These are phyloP conservation scores for Ophiostoma sp. DNA, from an alignment of 2,329 filamentous ascomycete species.

Conservation along the genomic window DNA sequence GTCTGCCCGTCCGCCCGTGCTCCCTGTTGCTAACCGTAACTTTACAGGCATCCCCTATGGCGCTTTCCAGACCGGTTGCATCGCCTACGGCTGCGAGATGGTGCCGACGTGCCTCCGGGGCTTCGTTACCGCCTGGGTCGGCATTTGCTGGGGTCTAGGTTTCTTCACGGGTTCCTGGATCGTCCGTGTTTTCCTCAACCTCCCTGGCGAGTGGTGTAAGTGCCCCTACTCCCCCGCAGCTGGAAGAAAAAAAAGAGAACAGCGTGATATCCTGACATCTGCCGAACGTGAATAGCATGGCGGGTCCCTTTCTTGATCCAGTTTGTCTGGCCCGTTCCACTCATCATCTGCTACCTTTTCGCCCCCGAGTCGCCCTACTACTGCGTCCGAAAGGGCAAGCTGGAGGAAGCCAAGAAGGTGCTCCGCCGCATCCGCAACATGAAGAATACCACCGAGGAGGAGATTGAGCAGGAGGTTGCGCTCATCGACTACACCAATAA, in stretches of 20 bases:
- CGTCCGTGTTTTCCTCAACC: too few species aligned
- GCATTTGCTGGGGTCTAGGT: conserved; percentile 29
- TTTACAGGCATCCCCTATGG: conserved; percentile 23
- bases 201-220: too few species aligned
- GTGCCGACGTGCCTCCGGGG: conserved; percentile 49
- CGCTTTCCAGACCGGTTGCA: conserved; percentile 21
- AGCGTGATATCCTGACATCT: background rate
- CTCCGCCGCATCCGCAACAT: conserved; percentile 44
- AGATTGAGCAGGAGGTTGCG: conserved; percentile 41
- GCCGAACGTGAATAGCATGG: conserved; percentile 26
- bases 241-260: too few species aligned
- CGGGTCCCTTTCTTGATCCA: conserved; percentile 23
- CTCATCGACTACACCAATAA: conserved; percentile 59
- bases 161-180: conserved; percentile 6
- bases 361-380: conserved; percentile 27
- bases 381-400: conserved; percentile 43
- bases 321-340: conserved; percentile 20
- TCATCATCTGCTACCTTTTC: conserved; percentile 14
- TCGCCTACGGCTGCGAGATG: conserved; percentile 52
- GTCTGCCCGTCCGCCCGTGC: too few species aligned
- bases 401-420: conserved; percentile 33
- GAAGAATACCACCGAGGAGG: conserved; percentile 33
- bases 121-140: conserved; percentile 55
- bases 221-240: too few species aligned
- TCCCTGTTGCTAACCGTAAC: too few species aligned